Conservation (phyloP, 306 rosid species). For the Medicago arabica region DNA sequence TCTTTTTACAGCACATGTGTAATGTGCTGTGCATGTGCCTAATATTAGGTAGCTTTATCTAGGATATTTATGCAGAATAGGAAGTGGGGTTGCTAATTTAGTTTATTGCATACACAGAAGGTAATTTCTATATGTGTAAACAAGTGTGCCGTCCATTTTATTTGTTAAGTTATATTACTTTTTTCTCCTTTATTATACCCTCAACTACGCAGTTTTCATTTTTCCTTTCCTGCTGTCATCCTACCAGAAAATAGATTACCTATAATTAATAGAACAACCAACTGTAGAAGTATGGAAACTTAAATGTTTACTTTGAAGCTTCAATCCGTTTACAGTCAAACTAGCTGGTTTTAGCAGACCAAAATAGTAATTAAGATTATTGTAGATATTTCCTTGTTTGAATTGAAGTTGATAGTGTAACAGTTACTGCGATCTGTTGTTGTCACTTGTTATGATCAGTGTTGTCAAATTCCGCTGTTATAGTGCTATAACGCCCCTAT, state of each 20-base stretch:
- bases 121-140: not conserved
- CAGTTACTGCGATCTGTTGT: not conserved
- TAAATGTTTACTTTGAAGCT: conserved; percentile 19
- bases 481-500: not conserved
- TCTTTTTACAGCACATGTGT: not conserved
- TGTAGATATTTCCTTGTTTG: conserved; percentile 12
- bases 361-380: conserved; percentile 2
- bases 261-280: conserved; percentile 37
- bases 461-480: not conserved
- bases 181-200: not conserved
- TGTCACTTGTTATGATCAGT: not conserved
- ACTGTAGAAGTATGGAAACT: conserved; percentile 17
- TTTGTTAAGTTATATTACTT: no score
- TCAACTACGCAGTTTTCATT: not conserved
- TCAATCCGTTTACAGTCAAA: not conserved
- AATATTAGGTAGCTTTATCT: conserved; percentile 27
- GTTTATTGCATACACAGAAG: conserved; percentile 17
- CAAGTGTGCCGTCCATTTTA: conserved; percentile 22
- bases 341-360: conserved; percentile 3
- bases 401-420: not conserved
- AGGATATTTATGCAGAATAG: conserved; percentile 11
- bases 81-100: conserved; percentile 18
- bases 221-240: not conserved
- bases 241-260: conserved; percentile 6
- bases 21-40: conserved; percentile 4